Percentiles rank a stretch among this genome's conserved stretches.
These are phyloP conservation scores for Lichtheimia ramosa DNA, from an alignment of 371 early-diverging fungal genomes.

Conservation along the genomic window DNA sequence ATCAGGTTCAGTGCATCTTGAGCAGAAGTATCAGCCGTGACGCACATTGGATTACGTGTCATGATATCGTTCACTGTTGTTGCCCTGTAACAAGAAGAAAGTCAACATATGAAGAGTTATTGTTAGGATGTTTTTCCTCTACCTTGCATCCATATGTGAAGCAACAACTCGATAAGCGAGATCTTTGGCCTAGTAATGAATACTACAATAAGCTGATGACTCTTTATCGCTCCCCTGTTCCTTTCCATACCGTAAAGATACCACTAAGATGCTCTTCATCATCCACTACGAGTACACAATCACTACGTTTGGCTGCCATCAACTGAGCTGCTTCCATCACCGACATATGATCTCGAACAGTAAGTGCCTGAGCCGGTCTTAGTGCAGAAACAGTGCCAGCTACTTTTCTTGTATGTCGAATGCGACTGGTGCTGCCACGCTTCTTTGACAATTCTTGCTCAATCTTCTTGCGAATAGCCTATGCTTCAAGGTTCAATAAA, in stretches of 20 bases:
- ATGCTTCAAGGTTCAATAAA: background rate
- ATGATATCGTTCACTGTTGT: conserved; percentile 90
- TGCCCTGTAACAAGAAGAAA: conserved; percentile 23
- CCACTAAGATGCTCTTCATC: conserved; percentile 86
- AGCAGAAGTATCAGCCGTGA: conserved; percentile 77
- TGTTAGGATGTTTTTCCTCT: background rate
- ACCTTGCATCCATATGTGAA: conserved; percentile 49
- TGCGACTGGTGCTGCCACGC: conserved; percentile 31
- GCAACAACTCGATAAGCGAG: conserved; percentile 54
- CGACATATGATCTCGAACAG: conserved; percentile 79
- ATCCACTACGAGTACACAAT: conserved; percentile 87
- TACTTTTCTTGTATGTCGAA: conserved; percentile 43
- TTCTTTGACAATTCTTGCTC: conserved; percentile 70
- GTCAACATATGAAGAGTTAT: background rate
- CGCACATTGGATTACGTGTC: conserved; percentile 91
- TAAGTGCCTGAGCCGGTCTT: conserved; percentile 81
- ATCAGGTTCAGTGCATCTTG: conserved; percentile 94
- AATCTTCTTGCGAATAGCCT: conserved; percentile 73
- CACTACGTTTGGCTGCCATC: conserved; percentile 94
- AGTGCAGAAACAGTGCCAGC: conserved; percentile 87
- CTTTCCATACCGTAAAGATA: conserved; percentile 77
- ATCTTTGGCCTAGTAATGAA: conserved; percentile 40
- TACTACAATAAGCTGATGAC: background rate
- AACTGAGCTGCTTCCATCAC: conserved; percentile 91
- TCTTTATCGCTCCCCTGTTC: too few species aligned